Evolutionary conservation across 768 basidiomycete species (phyloP).

Genomic region (Boletus fagicola): DNA sequence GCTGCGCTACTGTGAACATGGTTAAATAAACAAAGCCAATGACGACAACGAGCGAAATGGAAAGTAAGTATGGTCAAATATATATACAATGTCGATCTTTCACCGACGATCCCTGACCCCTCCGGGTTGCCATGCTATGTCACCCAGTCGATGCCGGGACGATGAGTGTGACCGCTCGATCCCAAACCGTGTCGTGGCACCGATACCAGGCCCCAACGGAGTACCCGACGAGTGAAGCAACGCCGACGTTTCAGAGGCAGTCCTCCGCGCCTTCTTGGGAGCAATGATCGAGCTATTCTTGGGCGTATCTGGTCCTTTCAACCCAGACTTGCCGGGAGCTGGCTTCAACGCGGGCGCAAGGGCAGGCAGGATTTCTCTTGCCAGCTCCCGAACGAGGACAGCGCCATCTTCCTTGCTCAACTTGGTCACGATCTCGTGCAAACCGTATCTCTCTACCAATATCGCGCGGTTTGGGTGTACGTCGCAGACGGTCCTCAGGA

Average conservation of each 20-base stretch:
- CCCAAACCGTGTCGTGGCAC: conserved; percentile 29
- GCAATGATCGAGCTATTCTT: conserved; percentile 46
- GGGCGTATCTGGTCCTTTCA: conserved; percentile 37
- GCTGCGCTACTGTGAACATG: conserved; percentile 13
- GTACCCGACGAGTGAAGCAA: conserved; percentile 25
- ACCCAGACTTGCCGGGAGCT: conserved; percentile 30
- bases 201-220: conserved; percentile 13
- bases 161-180: conserved; percentile 38
- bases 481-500: conserved; percentile 84
- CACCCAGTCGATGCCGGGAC: conserved; percentile 55
- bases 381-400: conserved; percentile 86
- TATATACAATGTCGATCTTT: conserved; percentile 10
- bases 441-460: conserved; percentile 78
- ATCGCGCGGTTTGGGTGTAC: conserved; percentile 82
- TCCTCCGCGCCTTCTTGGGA: conserved; percentile 62
- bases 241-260: conserved; percentile 66
- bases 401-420: conserved; percentile 86
- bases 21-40: conserved; percentile 18
- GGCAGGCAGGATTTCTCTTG: conserved; percentile 79
- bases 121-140: conserved; percentile 57
- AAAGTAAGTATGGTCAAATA: conserved; percentile 11
- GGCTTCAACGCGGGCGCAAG: conserved; percentile 72
- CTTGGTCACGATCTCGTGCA: conserved; percentile 76
- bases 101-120: conserved; percentile 20
- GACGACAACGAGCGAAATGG: conserved; percentile 18